Evolutionary conservation across 2,329 filamentous ascomycete species (phyloP), one percentile per base, ranked within the genome.

Genomic region (Cercospora zeae-maydis): DNA sequence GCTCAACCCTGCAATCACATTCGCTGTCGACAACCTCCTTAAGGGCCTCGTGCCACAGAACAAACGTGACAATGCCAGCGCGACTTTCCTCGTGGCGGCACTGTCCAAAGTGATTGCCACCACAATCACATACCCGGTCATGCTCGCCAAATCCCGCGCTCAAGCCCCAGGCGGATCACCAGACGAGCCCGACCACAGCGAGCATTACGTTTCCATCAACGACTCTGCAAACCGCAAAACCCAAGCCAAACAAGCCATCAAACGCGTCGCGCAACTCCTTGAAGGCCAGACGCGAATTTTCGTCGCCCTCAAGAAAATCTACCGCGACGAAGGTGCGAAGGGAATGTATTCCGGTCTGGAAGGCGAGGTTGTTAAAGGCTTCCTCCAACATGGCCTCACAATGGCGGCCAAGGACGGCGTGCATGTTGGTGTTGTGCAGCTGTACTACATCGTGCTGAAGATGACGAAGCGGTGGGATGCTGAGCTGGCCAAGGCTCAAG

Each of bases 321-420:
- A 75, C 65, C 63, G 66, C 9, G 60, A 68, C 11, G 90, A 96
- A 71, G 92, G 92, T 0, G 64, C 88, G 0, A 73, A 74, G 3
- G 88, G 87, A 0, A 77, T 96, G 8, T 96, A 96, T 73, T 85
- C 89, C 54, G 92, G 92, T 4, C 79, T 96, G 0, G 82, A 82
- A 13, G 90, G 87, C 4, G 91, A 96, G 76, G 81, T 96, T 2
- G 76, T 93, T 8, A 93, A 92, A 71, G 89, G 90, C 0, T 96
- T 96, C 78, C 88, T 96, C 71, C 88, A 86, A 21, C 92, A 96
- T 71, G 92, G 92, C 0, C 83, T 92, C 57, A 93, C 92, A 0
- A 96, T 96, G 90, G 79, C 93, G 59, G 86, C 90, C 63, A 96
- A 96, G 76, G 90, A 93, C 61, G 78, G 84, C 4, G 84, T 95